Evolutionary conservation across 2,329 filamentous ascomycete genomes (phyloP).

Genomic region (Fusarium devonianum): DNA sequence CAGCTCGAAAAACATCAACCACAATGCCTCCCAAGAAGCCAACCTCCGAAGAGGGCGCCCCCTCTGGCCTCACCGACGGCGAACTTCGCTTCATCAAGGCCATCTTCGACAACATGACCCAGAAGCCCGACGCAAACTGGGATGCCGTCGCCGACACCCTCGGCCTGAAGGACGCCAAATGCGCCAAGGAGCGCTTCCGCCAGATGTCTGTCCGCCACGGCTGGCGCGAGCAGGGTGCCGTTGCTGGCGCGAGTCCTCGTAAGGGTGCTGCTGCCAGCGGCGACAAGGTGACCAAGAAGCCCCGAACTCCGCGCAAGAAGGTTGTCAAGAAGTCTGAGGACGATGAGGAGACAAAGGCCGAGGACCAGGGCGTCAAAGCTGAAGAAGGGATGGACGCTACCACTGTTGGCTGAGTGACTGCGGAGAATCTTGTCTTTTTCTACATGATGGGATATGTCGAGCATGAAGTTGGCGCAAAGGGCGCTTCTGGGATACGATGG

Average conservation of each 20-base stretch:
- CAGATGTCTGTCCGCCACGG: conserved; percentile 51
- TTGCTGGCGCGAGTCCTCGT: conserved; percentile 33
- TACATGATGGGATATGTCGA: not conserved
- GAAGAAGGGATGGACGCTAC: not conserved
- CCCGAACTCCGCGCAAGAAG: conserved; percentile 44
- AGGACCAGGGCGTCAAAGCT: conserved; percentile 20
- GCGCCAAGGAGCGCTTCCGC: conserved; percentile 52
- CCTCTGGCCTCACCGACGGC: conserved; percentile 43
- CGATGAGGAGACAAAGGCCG: conserved; percentile 27
- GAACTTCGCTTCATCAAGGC: conserved; percentile 52
- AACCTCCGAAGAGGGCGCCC: conserved; percentile 25
- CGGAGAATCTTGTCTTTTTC: not conserved
- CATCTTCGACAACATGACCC: conserved; percentile 52
- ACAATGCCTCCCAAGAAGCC: conserved; percentile 47
- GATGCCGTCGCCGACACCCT: conserved; percentile 47
- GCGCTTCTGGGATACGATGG: not conserved
- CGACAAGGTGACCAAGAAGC: conserved; percentile 46
- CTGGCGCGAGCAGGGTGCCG: conserved; percentile 45
- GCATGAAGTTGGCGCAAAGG: not conserved
- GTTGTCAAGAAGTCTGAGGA: conserved; percentile 40
- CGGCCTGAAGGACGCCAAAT: conserved; percentile 51
- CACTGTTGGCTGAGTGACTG: not conserved
- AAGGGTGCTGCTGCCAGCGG: conserved; percentile 41
- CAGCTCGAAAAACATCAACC: conserved; percentile 6
- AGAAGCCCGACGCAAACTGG: conserved; percentile 53